These are phyloP conservation scores for Hysterium pulicare DNA, from an alignment of 2,329 filamentous ascomycete species.

Conservation along the genomic window DNA sequence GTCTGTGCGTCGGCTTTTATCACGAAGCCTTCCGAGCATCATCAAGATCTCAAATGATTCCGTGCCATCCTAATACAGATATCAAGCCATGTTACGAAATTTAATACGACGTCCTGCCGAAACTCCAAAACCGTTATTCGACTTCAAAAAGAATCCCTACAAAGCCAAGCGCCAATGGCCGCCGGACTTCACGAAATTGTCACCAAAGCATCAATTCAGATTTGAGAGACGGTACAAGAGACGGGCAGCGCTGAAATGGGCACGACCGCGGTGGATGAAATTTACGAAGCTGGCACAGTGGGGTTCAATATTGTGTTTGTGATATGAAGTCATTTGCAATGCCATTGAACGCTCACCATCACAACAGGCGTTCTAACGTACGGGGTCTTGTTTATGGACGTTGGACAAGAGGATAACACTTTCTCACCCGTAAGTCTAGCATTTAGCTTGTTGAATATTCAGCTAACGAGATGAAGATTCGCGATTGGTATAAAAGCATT, in stretches of 20 bases:
- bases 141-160: slow-evolving; percentile 56
- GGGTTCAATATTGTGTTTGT: slow-evolving; percentile 53
- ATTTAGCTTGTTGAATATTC: background rate
- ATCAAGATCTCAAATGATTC: background rate
- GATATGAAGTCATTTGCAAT: slow-evolving; percentile 21
- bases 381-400: slow-evolving; percentile 61
- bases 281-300: slow-evolving; percentile 64
- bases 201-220: slow-evolving; percentile 69
- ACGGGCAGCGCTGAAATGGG: slow-evolving; percentile 59
- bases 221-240: slow-evolving; percentile 78
- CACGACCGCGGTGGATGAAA: slow-evolving; percentile 63
- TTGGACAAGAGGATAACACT: slow-evolving; percentile 17
- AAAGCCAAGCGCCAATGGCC: slow-evolving; percentile 72
- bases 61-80: background rate
- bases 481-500: slow-evolving; percentile 18
- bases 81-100: slow-evolving; percentile 46
- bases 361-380: slow-evolving; percentile 53
- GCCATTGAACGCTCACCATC: slow-evolving; percentile 22
- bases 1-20: no score
- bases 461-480: slow-evolving; percentile 13
- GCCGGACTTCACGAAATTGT: slow-evolving; percentile 69
- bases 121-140: slow-evolving; percentile 27
- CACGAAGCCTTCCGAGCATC: background rate
- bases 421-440: slow-evolving; percentile 11
- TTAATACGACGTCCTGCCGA: slow-evolving; percentile 41